phyloP scores from a whole-genome alignment of 2,329 filamentous ascomycete genomes.

The Amauroascus niger region DNA sequence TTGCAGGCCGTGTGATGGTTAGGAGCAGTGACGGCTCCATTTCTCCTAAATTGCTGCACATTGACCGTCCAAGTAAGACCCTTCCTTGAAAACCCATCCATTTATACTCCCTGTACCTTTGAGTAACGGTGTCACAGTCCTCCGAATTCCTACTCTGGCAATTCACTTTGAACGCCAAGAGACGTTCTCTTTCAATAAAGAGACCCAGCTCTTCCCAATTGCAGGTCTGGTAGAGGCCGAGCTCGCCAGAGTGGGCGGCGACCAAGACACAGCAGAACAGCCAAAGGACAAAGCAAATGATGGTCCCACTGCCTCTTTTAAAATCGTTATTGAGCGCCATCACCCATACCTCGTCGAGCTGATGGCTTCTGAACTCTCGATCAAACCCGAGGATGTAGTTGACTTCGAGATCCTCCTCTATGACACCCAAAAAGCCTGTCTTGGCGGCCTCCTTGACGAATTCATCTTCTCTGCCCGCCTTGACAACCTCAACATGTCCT shows the following conservation, averaged over 20 bases:
- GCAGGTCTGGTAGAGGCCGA: conserved; percentile 78
- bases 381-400: conserved; percentile 60
- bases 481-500: conserved; percentile 95
- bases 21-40: conserved; percentile 63
- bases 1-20: conserved; percentile 82
- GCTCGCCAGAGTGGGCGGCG: conserved; percentile 46
- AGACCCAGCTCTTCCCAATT: conserved; percentile 90
- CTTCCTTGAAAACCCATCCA: background rate
- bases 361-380: conserved; percentile 68
- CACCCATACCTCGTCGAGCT: conserved; percentile 79
- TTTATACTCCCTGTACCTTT: background rate
- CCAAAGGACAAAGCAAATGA: conserved; percentile 36
- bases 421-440: conserved; percentile 81
- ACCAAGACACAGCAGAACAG: conserved; percentile 27
- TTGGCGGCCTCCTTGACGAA: conserved; percentile 85
- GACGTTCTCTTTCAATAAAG: conserved; percentile 91
- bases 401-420: conserved; percentile 98
- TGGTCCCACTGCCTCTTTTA: conserved; percentile 60
- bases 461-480: conserved; percentile 93
- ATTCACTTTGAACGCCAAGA: conserved; percentile 84
- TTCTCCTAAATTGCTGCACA: conserved; percentile 74
- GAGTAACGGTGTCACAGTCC: conserved; percentile 38
- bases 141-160: conserved; percentile 85
- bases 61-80: conserved; percentile 62
- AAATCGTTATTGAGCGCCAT: conserved; percentile 69